These are phyloP conservation scores for Trichophyton schoenleinii DNA, from an alignment of 2,329 filamentous ascomycete genomes.

Conservation along the genomic window DNA sequence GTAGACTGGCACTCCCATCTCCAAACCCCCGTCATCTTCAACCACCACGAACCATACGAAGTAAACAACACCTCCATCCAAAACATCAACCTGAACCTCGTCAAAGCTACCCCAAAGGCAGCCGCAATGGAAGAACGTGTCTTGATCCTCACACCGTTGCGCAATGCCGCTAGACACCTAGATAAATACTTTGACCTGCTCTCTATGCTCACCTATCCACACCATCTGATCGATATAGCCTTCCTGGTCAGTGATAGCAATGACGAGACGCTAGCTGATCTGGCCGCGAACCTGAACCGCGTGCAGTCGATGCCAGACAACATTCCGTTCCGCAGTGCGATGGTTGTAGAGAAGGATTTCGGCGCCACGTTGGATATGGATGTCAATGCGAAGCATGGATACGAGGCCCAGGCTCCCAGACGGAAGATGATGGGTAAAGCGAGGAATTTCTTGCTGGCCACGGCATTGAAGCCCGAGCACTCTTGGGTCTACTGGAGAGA, in stretches of 20 bases:
- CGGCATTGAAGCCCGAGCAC: constrained; percentile 81
- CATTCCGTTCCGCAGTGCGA: constrained; percentile 66
- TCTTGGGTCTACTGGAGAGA: constrained; percentile 99
- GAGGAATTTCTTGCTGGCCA: constrained; percentile 77
- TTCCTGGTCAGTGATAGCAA: constrained; percentile 87
- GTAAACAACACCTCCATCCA: constrained; percentile 71
- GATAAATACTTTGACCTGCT: constrained; percentile 89
- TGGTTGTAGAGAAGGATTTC: constrained; percentile 87
- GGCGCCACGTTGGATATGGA: constrained; percentile 57
- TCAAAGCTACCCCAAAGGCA: constrained; percentile 70
- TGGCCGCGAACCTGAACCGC: constrained; percentile 73
- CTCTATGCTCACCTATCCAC: constrained; percentile 80
- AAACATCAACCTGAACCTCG: constrained; percentile 69
- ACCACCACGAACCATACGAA: constrained; percentile 78
- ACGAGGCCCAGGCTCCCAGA: constrained; percentile 75
- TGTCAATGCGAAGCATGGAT: constrained; percentile 73
- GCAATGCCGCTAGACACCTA: constrained; percentile 72
- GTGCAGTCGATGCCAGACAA: constrained; percentile 59
- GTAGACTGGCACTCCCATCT: constrained; percentile 78
- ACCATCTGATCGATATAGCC: constrained; percentile 84
- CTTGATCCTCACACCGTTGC: constrained; percentile 82
- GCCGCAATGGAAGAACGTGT: constrained; percentile 71
- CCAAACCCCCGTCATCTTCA: constrained; percentile 89
- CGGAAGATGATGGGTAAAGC: constrained; percentile 83
- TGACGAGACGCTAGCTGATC: constrained; percentile 81